These are phyloP conservation scores for Hygrophila difformis DNA, from an alignment of 257 asterid genomes.

Conservation along the genomic window DNA sequence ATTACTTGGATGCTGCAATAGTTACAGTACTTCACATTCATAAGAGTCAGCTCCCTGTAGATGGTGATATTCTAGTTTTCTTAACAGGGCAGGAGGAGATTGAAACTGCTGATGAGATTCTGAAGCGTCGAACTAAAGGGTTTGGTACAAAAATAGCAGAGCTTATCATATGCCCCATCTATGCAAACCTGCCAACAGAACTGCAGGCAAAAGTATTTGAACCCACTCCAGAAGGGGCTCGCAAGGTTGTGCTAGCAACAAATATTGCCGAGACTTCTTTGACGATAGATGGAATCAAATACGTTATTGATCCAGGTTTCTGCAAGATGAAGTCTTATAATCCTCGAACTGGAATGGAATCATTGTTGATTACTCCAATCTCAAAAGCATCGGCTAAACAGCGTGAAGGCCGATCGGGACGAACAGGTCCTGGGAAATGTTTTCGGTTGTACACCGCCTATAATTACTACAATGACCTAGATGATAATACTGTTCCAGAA, in stretches of 20 bases:
- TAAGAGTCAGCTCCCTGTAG: conserved; percentile 71
- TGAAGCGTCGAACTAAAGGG: conserved; percentile 58
- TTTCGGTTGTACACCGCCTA: conserved; percentile 75
- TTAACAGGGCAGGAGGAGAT: conserved; percentile 76
- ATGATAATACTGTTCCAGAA: conserved; percentile 89
- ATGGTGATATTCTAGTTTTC: conserved; percentile 82
- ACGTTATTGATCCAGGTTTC: conserved; percentile 94
- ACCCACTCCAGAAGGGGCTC: conserved; percentile 69
- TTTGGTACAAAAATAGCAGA: conserved; percentile 65
- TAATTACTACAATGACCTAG: conserved; percentile 65
- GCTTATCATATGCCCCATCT: conserved; percentile 58
- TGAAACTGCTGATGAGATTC: conserved; percentile 56
- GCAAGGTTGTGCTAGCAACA: conserved; percentile 60
- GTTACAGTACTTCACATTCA: conserved; percentile 90
- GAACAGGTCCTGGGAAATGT: conserved; percentile 97
- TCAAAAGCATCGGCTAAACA: conserved; percentile 96
- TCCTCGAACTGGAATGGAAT: conserved; percentile 93
- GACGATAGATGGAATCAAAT: conserved; percentile 93
- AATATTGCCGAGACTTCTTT: conserved; percentile 83
- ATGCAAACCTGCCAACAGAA: conserved; percentile 62
- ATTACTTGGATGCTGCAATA: conserved; percentile 87
- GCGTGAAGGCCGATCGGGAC: conserved; percentile 94
- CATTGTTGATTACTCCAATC: conserved; percentile 65
- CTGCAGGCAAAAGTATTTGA: conserved; percentile 61
- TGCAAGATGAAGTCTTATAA: conserved; percentile 86